These are phyloP conservation scores for Hymenoscyphus scutula DNA, from an alignment of 2,329 filamentous ascomycete genomes.

Conservation along the genomic window DNA sequence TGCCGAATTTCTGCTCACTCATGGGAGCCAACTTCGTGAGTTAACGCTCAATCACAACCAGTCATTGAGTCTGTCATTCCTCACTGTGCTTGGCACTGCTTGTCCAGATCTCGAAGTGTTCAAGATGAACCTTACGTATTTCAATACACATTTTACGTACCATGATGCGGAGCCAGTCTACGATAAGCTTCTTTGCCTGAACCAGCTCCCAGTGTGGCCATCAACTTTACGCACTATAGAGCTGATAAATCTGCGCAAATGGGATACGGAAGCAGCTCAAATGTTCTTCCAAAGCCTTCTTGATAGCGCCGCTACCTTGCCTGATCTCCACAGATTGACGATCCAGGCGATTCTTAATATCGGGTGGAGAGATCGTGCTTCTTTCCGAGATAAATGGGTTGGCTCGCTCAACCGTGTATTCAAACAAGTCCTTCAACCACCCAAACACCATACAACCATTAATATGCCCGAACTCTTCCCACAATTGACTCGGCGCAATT, in stretches of 20 bases:
- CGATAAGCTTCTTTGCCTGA: constrained; percentile 59
- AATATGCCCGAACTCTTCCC: background rate
- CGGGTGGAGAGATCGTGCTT: constrained; percentile 77
- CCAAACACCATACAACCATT: constrained; percentile 14
- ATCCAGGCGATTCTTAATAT: constrained; percentile 75
- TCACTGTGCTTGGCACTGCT: constrained; percentile 59
- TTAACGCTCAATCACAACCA: constrained; percentile 77
- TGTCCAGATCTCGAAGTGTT: constrained; percentile 72
- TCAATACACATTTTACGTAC: constrained; percentile 64
- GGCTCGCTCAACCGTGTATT: constrained; percentile 68
- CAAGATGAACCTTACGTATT: constrained; percentile 76
- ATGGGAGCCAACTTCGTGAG: constrained; percentile 65
- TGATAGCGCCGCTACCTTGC: constrained; percentile 64
- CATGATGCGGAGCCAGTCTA: constrained; percentile 75
- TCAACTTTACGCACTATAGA: constrained; percentile 67
- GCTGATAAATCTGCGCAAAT: constrained; percentile 74
- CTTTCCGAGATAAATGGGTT: constrained; percentile 77
- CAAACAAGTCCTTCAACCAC: constrained; percentile 46
- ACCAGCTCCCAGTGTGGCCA: constrained; percentile 77
- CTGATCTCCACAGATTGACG: constrained; percentile 64
- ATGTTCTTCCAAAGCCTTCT: constrained; percentile 78
- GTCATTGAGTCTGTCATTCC: constrained; percentile 71
- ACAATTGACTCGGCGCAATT: background rate
- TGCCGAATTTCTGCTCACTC: constrained; percentile 60
- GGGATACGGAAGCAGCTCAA: constrained; percentile 66